A percentile compares a stretch with the other conserved stretches of the same genome.
Evolutionary conservation across 805 yeast species (phyloP).

Genomic region (Babjeviella inositovora): DNA sequence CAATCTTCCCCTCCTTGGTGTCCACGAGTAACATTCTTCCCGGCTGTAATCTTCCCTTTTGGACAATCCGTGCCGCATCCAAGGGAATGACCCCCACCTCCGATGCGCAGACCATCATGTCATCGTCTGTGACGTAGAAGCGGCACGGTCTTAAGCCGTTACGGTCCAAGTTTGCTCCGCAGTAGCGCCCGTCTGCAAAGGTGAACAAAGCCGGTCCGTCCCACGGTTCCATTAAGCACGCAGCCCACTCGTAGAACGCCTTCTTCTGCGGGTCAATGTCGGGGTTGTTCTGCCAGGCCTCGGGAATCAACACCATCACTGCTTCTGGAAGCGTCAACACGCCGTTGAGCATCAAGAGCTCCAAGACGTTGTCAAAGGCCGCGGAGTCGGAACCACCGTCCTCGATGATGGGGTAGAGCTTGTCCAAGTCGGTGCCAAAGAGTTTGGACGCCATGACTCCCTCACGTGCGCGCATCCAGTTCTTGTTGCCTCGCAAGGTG

Average conservation of each 20-base stretch:
- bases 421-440: constrained; percentile 85
- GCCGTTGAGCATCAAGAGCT: constrained; percentile 82
- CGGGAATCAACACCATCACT: constrained; percentile 92
- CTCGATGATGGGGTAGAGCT: constrained; percentile 87
- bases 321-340: constrained; percentile 91
- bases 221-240: constrained; percentile 99
- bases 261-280: constrained; percentile 81
- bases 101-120: constrained; percentile 92
- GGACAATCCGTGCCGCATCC: constrained; percentile 65
- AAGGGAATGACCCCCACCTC: constrained; percentile 95
- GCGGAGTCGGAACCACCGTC: constrained; percentile 99
- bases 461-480: constrained; percentile 98
- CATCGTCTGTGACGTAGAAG: constrained; percentile 88
- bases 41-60: constrained; percentile 90
- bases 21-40: constrained; percentile 94
- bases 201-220: constrained; percentile 98
- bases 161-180: constrained; percentile 96
- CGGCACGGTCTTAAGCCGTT: constrained; percentile 98
- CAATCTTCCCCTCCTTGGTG: constrained; percentile 83
- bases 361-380: constrained; percentile 91
- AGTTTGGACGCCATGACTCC: constrained; percentile 84
- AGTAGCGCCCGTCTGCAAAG: constrained; percentile 92
- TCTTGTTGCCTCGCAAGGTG: constrained; percentile 93
- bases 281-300: constrained; percentile 89
- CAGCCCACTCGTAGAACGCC: constrained; percentile 98